phyloP scores from a whole-genome alignment of 805 yeast genomes.

The Trichomonascus vanleenenianus region DNA sequence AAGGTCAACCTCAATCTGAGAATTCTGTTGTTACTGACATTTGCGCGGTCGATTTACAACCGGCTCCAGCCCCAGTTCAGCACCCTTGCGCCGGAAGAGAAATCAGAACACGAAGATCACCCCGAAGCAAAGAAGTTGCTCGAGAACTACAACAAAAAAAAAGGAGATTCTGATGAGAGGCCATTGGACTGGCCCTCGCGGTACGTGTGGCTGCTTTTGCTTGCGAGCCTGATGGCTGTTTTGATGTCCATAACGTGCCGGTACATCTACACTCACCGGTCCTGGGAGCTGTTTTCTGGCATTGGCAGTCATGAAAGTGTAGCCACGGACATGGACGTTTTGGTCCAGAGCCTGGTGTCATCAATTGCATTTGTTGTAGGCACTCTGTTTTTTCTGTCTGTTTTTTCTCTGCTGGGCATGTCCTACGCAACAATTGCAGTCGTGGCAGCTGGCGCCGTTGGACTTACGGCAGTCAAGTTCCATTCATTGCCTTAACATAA shows the following conservation, averaged over 20 bases:
- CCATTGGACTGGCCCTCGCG: too few relatives aligned
- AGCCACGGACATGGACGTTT: too few relatives aligned
- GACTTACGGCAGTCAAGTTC: too few relatives aligned
- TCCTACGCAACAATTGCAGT: too few relatives aligned
- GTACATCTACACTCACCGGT: not conserved
- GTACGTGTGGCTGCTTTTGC: not conserved
- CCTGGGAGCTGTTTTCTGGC: not conserved
- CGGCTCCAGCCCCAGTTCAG: not conserved
- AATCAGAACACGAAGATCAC: too few relatives aligned
- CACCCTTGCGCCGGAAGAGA: too few relatives aligned
- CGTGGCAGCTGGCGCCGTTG: too few relatives aligned
- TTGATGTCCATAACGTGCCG: not conserved
- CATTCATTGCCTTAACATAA: too few relatives aligned
- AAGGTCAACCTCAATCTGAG: conserved; percentile 8
- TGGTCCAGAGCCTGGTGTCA: conserved; percentile 1
- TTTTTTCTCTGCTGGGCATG: too few relatives aligned
- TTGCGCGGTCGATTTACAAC: not conserved
- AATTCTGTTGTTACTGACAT: conserved; percentile 7
- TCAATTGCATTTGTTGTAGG: not conserved
- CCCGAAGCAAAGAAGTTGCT: too few relatives aligned
- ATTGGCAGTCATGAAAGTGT: not conserved
- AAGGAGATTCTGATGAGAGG: too few relatives aligned
- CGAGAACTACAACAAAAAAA: too few relatives aligned
- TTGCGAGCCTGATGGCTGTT: not conserved
- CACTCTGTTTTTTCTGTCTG: not conserved